Evolutionary conservation across 305 asterid genomes (phyloP).

Genomic region (Caryopteris hybrid): DNA sequence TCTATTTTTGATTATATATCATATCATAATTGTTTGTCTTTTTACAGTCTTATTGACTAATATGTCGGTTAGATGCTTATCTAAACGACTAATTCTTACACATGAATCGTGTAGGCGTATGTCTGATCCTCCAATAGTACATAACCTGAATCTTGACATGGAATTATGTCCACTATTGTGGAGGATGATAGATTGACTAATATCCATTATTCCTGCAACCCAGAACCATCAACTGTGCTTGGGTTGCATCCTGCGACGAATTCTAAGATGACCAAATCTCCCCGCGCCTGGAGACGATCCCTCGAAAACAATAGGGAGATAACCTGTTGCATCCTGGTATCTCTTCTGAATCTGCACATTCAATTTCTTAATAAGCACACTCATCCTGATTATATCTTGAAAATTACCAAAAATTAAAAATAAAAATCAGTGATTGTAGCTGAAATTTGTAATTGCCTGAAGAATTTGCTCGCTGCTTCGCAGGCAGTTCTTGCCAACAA

Average conservation of each 20-base stretch:
- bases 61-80: too few species aligned
- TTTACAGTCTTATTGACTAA: too few species aligned
- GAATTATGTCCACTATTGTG: not conserved
- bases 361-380: too few species aligned
- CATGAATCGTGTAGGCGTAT: too few species aligned
- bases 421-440: too few species aligned
- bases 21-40: too few species aligned
- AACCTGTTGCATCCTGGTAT: conserved; percentile 76
- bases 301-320: conserved; percentile 69
- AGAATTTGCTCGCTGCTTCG: conserved; percentile 78
- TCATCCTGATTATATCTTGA: too few species aligned
- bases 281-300: conserved; percentile 99
- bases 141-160: too few species aligned
- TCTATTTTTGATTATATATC: too few species aligned
- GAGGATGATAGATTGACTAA: not conserved
- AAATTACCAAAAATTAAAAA: too few species aligned
- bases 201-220: not conserved
- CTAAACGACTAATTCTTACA: too few species aligned
- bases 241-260: conserved; percentile 40
- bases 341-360: conserved; percentile 73
- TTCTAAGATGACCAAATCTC: conserved; percentile 74
- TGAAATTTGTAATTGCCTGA: conserved; percentile 38
- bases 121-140: too few species aligned
- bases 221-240: conserved; percentile 20
- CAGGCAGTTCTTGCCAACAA: conserved; percentile 72